Evolutionary conservation across 768 basidiomycete species (phyloP), one percentile per base, ranked within the genome.

Genomic region (Termitomyces sp.): DNA sequence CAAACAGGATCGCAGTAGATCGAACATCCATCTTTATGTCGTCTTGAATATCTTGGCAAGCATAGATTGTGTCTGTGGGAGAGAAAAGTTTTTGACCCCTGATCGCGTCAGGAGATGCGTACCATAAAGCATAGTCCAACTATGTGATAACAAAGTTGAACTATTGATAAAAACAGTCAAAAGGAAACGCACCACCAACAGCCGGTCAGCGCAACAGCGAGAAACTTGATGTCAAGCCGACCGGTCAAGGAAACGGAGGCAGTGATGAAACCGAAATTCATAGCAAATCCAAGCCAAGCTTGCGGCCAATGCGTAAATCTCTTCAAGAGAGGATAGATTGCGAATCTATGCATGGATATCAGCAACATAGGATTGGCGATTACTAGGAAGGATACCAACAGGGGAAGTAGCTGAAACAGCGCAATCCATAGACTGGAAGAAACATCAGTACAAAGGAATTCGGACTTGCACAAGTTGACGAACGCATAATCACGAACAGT

Each of bases 21-120:
- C 84, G 82, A 41, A 91, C 83, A n/a, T 86, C 87, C 56, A 82
- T 84, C 51, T 81, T 78, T 41, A 85, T 69, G 69, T 92, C 90
- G 72, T 91, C 90, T 56, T 77, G 70, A 56, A 86, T 85, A 69
- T 92, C 90, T 74, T 90, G 82, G 67, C 87, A 90, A 18, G 87
- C 89, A 66, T 92, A 92, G 59, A 68, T 64, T n/a, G 65, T 66
- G 48, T 62, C 66, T 68, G 46, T 13, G 4, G 22, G 15, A 46
- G 7, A 36, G 22, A 44, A 33, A 16, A 57, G 52, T 24, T 7
- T 20, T 26, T 13, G n/a, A 3, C 55, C 8, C 0, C 20, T 24
- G 26, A 28, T 47, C 28, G 22, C 39, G 4, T 26, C 18, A 36
- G 22, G 22, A n/a, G 37, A 28, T 15, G 28, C 59, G 18, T 62